Base-by-base conservation (phyloP, 176 grass and related monocot genomes). In the Juncus effusus region DNA sequence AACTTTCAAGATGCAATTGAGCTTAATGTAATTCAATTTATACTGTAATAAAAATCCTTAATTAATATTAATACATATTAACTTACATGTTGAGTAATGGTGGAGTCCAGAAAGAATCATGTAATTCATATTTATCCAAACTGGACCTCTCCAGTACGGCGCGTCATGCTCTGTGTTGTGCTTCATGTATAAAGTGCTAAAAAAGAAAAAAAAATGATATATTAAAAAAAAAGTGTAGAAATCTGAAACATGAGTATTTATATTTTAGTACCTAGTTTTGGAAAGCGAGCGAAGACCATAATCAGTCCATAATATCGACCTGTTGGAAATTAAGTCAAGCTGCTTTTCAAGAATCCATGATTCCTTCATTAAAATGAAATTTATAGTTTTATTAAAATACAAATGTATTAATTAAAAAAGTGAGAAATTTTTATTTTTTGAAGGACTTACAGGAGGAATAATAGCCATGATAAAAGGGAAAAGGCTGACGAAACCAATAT, bases 111-210 rank as follows among this genome's bases (percentile, higher is more conserved):
- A 97, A 76, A 97, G 93, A 73, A 84, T 84, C 88, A 97, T 84
- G 82, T 97, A 92, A 57, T 97, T 97, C 80, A 97, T 97, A 64
- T 97, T 97, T 82, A 97, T 89, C 93, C 93, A 97, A 67, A 97
- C 86, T 49, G 93, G 76, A n/a, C 93, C 93, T 86, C 93, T 88
- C 93, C 93, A 97, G 35, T 97, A 97, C 45, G 93, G 93, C 0
- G 93, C 63, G 2, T 97, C 93, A 79, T 97, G 93, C 51, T 97
- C 80, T 0, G 93, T 97, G 7, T 97, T 97, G 13, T 74, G 82
- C 63, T 91, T 97, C 93, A 97, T 97, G 61, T 97, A 92, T 59
- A 97, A 63, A 45, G 93, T 86, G 63, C 93, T 97, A 84, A 41
- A 91, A 53, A 65, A 52, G 50, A 28, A 71, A 36, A 71, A 36